Conservation (phyloP, 129 eudicot genomes). For the Lonicera japonica region DNA sequence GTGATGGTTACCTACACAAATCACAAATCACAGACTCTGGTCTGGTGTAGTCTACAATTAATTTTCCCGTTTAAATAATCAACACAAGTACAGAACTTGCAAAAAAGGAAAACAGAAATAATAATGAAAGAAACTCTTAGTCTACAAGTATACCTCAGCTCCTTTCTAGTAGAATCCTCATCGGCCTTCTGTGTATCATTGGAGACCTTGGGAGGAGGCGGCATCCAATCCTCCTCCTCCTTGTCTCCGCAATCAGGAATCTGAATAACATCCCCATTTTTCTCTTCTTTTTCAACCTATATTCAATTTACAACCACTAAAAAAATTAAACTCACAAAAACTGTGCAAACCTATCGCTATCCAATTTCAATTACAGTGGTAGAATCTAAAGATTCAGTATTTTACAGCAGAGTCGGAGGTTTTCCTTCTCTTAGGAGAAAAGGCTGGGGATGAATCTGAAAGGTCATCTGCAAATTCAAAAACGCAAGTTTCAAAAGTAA, state of each 20-base stretch:
- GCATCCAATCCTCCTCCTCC: slow-evolving; percentile 74
- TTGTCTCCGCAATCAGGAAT: slow-evolving; percentile 40
- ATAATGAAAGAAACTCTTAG: neutral
- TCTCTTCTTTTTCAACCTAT: slow-evolving; percentile 38
- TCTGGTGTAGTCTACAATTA: neutral
- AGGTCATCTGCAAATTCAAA: slow-evolving; percentile 37
- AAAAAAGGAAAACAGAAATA: neutral
- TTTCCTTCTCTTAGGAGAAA: slow-evolving; percentile 42
- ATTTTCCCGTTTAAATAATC: neutral
- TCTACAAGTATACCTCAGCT: slow-evolving; percentile 56
- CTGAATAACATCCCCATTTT: slow-evolving; percentile 16
- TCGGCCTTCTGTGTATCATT: slow-evolving; percentile 12
- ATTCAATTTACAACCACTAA: slow-evolving; percentile 6
- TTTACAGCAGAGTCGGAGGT: slow-evolving; percentile 29
- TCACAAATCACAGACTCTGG: neutral
- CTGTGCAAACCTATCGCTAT: neutral
- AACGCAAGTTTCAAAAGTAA: neutral
- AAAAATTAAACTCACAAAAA: slow-evolving; percentile 2
- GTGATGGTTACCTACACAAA: neutral
- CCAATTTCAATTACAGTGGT: neutral
- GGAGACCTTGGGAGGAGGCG: slow-evolving; percentile 51
- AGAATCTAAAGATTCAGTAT: slow-evolving; percentile 3
- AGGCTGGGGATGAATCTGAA: slow-evolving; percentile 25
- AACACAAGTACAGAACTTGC: neutral
- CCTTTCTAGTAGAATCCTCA: slow-evolving; percentile 59